A percentile compares a stretch with the other conserved stretches of the same genome.
phyloP scores from a whole-genome alignment of 768 basidiomycete genomes.

The Termitomyces bulborhizus region DNA sequence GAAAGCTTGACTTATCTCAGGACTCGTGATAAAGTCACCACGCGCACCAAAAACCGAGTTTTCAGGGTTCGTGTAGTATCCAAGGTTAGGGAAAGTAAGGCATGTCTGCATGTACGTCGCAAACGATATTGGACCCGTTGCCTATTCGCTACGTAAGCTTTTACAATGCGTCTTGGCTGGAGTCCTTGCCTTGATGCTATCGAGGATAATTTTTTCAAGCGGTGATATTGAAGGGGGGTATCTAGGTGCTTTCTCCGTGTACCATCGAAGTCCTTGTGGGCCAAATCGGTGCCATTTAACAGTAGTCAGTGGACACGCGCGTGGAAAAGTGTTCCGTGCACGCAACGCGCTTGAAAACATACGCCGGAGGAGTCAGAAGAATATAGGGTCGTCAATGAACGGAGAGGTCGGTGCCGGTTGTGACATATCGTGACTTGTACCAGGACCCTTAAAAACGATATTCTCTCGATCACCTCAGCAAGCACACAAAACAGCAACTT shows the following conservation, averaged over 20 bases:
- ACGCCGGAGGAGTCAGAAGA: not conserved
- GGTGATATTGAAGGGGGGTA: slow-evolving; percentile 5
- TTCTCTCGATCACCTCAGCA: not conserved
- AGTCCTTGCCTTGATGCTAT: slow-evolving; percentile 63
- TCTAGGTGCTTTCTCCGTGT: slow-evolving; percentile 7
- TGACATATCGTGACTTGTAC: slow-evolving; percentile 19
- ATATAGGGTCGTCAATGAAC: not conserved
- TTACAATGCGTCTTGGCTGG: not conserved
- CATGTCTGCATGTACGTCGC: slow-evolving; percentile 91
- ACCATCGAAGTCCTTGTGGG: slow-evolving; percentile 2
- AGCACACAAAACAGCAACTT: slow-evolving; percentile 1
- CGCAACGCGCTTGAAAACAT: slow-evolving; percentile 5
- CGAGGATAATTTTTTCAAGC: slow-evolving; percentile 49
- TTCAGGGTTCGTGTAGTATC: slow-evolving; percentile 81
- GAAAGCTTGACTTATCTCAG: slow-evolving; percentile 90
- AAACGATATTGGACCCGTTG: slow-evolving; percentile 84
- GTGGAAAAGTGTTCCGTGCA: slow-evolving; percentile 2
- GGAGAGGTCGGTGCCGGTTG: slow-evolving; percentile 9
- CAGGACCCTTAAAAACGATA: slow-evolving; percentile 2
- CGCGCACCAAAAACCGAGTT: slow-evolving; percentile 72
- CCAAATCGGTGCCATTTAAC: not conserved
- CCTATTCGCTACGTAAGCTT: slow-evolving; percentile 66
- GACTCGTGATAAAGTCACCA: slow-evolving; percentile 75
- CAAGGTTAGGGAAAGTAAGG: slow-evolving; percentile 52
- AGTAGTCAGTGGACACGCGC: not conserved